Evolutionary conservation across 2,329 filamentous ascomycete species (phyloP), one percentile per base, ranked within the genome.

Genomic region (Fusarium hainanense): DNA sequence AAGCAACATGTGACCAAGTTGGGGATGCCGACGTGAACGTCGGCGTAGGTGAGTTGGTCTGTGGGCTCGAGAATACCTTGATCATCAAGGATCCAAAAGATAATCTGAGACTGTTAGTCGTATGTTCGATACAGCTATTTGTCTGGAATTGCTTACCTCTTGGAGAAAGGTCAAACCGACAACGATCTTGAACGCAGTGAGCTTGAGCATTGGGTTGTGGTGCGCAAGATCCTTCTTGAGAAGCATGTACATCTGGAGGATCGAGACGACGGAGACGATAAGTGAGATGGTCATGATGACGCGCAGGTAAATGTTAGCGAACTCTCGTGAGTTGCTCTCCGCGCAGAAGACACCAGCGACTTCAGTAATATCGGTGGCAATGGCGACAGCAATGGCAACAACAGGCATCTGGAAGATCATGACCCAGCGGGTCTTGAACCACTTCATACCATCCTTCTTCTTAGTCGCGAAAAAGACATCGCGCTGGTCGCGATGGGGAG

Each of bases 351-450:
- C 43, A 7, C 64, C 71, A 11, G 54, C 65, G 1, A 58, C 71
- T 3, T 69, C 41, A 0, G 72, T 74, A 3, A 71, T 48, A 25
- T 68, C 60, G 4, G 71, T 73, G 13, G 60, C 60, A 7, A 73
- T 21, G 1, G 72, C 42, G 0, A 63, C 54, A 2, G 46, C 7
- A 4, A 70, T 30, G 2, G 72, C 51, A 7, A 74, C 43, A 1
- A 71, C 21, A 3, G 71, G 71, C 52, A 71, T 73, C 18, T 74
- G 72, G 10, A 74, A 74, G 23, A 74, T 71, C 67, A 74, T 57
- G 4, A 67, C 16, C 71, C 71, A 73, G 3, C 71, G 69, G 4
- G 63, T 70, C 69, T 55, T 71, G 43, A 73, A 73, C 71, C 70
- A 73, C 11, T 44, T 58, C 1, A 73, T 50, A 0, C 70, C 68